Conservation (phyloP, 306 rosid species). For the Rosa chinensis region DNA sequence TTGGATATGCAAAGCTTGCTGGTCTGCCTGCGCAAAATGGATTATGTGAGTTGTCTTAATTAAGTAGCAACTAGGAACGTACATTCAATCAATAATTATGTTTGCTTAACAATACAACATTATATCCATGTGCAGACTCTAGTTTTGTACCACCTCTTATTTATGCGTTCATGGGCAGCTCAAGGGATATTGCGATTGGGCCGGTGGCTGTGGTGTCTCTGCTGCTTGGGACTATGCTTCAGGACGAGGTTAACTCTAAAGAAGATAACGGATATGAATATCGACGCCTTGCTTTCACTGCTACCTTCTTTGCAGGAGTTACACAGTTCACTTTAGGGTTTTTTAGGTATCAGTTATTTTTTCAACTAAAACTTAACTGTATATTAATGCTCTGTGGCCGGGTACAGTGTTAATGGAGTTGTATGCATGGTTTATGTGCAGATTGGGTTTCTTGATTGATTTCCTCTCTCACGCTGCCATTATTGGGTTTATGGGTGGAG, state of each 20-base stretch:
- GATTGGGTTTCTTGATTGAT: slow-evolving; percentile 88
- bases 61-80: too few relatives aligned
- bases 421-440: slow-evolving; percentile 24
- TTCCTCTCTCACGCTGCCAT: slow-evolving; percentile 90
- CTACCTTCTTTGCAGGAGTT: slow-evolving; percentile 83
- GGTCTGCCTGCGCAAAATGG: slow-evolving; percentile 30
- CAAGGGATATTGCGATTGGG: slow-evolving; percentile 83
- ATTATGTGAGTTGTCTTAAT: slow-evolving; percentile 32
- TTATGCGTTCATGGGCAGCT: slow-evolving; percentile 82
- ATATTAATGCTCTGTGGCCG: neutral
- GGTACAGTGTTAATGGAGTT: neutral
- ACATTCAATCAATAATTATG: neutral
- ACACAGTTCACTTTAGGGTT: slow-evolving; percentile 66
- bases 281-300: slow-evolving; percentile 65
- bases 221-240: slow-evolving; percentile 58
- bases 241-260: slow-evolving; percentile 33
- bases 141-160: slow-evolving; percentile 81
- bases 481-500: slow-evolving; percentile 93
- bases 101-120: neutral
- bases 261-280: slow-evolving; percentile 20
- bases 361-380: neutral
- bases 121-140: slow-evolving; percentile 40
- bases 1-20: slow-evolving; percentile 41
- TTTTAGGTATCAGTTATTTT: slow-evolving; percentile 39
- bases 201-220: slow-evolving; percentile 89